phyloP scores from a whole-genome alignment of 257 asterid species.

The Gentiana straminea region DNA sequence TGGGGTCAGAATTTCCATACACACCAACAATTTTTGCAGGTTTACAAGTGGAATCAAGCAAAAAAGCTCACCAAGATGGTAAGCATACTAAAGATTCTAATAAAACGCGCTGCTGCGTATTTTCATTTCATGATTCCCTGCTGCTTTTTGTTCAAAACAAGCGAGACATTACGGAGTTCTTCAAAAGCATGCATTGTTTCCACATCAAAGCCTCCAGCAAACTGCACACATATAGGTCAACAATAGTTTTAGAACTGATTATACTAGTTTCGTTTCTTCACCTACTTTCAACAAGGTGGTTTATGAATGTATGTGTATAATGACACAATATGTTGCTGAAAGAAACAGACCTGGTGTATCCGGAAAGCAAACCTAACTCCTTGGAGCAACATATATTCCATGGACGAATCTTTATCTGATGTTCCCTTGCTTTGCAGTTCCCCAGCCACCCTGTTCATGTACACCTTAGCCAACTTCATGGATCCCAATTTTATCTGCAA shows the following conservation, averaged over 20 bases:
- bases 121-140: conserved; percentile 4
- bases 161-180: conserved; percentile 80
- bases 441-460: conserved; percentile 82
- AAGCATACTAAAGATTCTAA: conserved; percentile 28
- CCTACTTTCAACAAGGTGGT: background rate
- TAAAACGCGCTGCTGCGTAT: background rate
- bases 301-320: background rate
- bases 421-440: conserved; percentile 73
- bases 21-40: too few species aligned
- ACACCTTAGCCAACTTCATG: conserved; percentile 71
- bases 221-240: conserved; percentile 32
- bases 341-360: conserved; percentile 70
- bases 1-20: too few species aligned
- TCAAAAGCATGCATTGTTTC: conserved; percentile 94
- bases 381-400: conserved; percentile 81
- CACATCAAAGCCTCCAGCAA: conserved; percentile 95
- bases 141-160: conserved; percentile 51
- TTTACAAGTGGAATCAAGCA: too few species aligned
- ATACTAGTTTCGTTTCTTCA: background rate
- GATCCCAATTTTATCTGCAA: conserved; percentile 77
- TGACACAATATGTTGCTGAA: background rate
- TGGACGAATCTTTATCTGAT: conserved; percentile 69
- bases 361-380: conserved; percentile 96
- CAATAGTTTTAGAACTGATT: background rate
- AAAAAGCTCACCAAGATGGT: conserved; percentile 59